A percentile compares a stretch with the other conserved stretches of the same genome.
These are phyloP conservation scores for Beauveria sp. DNA, from an alignment of 2,329 filamentous ascomycete genomes.

Conservation along the genomic window DNA sequence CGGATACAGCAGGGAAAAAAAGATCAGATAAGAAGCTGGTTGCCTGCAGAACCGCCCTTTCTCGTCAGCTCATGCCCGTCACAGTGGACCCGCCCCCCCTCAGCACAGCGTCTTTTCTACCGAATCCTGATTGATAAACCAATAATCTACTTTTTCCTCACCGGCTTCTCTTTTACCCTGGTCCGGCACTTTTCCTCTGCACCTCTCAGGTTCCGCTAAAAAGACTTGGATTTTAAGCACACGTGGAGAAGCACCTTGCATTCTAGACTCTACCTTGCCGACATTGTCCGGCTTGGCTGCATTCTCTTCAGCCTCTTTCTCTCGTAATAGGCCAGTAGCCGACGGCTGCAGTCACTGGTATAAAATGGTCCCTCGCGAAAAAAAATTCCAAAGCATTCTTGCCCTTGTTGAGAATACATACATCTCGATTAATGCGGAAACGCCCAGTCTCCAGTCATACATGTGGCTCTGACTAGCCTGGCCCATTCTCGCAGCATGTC, in stretches of 20 bases:
- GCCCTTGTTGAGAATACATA: constrained; percentile 16
- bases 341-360: background rate
- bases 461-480: constrained; percentile 21
- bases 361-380: background rate
- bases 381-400: background rate
- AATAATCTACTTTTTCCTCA: background rate
- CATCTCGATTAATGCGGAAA: constrained; percentile 39
- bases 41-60: background rate
- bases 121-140: constrained; percentile 9
- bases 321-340: background rate
- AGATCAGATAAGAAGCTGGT: constrained; percentile 8
- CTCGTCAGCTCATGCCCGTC: background rate
- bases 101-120: background rate
- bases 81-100: background rate
- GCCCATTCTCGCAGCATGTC: background rate
- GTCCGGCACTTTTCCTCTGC: background rate
- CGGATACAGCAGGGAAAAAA: background rate
- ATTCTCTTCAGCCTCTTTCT: background rate
- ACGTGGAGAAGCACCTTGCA: constrained; percentile 1
- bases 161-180: background rate
- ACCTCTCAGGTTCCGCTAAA: background rate
- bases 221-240: background rate
- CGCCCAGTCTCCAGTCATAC: constrained; percentile 40
- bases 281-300: constrained; percentile 1
- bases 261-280: constrained; percentile 1